Evolutionary conservation across 805 yeast genomes (phyloP).

Genomic region (Aciculoconidium aculeatum): DNA sequence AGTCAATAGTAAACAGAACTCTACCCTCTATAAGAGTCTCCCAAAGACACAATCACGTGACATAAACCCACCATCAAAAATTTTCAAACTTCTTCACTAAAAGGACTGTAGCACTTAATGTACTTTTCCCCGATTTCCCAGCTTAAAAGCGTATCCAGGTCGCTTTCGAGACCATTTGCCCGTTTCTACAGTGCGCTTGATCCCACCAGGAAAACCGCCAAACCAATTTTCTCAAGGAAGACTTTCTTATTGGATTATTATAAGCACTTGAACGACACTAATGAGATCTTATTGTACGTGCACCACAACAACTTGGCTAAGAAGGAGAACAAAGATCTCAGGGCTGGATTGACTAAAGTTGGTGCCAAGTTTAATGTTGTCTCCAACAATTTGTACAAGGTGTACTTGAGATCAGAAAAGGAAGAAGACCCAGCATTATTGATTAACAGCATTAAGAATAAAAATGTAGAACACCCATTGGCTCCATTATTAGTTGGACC

Average conservation of each 20-base stretch:
- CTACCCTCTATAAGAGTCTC: no score
- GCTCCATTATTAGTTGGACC: conserved; percentile 74
- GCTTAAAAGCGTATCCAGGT: no score
- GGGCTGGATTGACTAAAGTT: conserved; percentile 54
- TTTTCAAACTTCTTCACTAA: no score
- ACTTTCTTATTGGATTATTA: conserved; percentile 81
- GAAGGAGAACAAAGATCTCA: conserved; percentile 56
- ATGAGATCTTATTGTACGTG: conserved; percentile 66
- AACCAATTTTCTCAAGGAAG: conserved; percentile 69
- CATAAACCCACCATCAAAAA: no score
- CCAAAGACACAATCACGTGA: no score
- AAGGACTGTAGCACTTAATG: no score
- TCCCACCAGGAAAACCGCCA: conserved; percentile 53
- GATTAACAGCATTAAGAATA: conserved; percentile 42
- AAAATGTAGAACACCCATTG: conserved; percentile 57
- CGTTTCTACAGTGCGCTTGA: no score
- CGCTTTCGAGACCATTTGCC: no score
- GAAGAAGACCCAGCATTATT: conserved; percentile 70
- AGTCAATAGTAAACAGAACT: no score
- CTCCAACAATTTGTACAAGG: conserved; percentile 64
- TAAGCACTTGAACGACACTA: conserved; percentile 58
- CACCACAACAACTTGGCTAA: conserved; percentile 82
- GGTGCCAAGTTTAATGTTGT: conserved; percentile 69
- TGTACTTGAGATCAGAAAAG: conserved; percentile 65
- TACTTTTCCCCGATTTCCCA: no score